Evolutionary conservation across 345 rosid genomes (phyloP).

Genomic region (Melastoma malabathricum): DNA sequence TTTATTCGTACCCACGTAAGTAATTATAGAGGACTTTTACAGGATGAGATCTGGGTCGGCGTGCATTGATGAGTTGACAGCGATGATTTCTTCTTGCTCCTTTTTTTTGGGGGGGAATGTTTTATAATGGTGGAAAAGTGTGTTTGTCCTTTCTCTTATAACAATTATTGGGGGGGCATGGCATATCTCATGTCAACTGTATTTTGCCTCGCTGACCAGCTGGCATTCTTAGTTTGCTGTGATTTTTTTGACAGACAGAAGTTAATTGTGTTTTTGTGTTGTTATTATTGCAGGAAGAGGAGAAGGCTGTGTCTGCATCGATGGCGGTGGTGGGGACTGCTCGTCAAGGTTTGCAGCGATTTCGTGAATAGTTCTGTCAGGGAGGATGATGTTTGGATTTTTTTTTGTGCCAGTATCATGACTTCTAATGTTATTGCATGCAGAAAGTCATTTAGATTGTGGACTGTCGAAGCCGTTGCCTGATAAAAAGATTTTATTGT

Average conservation of each 20-base stretch:
- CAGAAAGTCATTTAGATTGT: constrained; percentile 11
- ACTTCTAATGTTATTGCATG: too few relatives aligned
- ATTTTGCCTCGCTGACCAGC: constrained; percentile 3
- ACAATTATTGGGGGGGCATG: constrained; percentile 9
- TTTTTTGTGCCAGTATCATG: neutral
- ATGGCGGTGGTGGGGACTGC: constrained; percentile 4
- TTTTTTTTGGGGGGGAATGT: neutral
- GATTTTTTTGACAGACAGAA: too few relatives aligned
- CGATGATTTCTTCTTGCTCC: neutral
- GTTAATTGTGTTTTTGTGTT: neutral
- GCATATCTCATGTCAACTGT: constrained; percentile 7
- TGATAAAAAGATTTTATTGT: constrained; percentile 63
- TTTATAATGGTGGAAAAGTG: constrained; percentile 14
- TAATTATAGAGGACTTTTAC: too few relatives aligned
- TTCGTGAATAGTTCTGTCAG: constrained; percentile 5
- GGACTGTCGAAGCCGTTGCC: constrained; percentile 34
- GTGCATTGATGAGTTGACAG: too few relatives aligned
- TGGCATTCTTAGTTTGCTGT: constrained; percentile 10
- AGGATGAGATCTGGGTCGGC: too few relatives aligned
- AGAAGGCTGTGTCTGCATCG: constrained; percentile 17
- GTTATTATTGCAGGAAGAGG: constrained; percentile 26
- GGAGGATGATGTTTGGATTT: neutral
- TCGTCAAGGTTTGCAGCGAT: constrained; percentile 28
- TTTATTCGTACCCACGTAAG: too few relatives aligned
- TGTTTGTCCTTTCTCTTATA: constrained; percentile 26